phyloP scores from a whole-genome alignment of 192 early-diverging fungal genomes.

The Geranomyces michiganensis region DNA sequence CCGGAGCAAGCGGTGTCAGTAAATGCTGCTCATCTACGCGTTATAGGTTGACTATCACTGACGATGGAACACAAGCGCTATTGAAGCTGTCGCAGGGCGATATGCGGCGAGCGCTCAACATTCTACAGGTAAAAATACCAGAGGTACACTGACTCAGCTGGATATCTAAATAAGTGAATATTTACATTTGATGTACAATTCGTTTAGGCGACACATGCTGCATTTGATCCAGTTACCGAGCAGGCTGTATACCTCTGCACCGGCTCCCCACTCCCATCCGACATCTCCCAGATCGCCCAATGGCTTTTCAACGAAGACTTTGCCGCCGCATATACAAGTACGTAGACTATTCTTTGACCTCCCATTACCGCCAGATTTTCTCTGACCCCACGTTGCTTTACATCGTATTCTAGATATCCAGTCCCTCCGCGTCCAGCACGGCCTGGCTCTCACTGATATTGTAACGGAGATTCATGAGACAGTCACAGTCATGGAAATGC shows the following conservation, averaged over 20 bases:
- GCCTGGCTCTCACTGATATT: slow-evolving; percentile 90
- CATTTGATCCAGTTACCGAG: slow-evolving; percentile 74
- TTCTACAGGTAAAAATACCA: slow-evolving; percentile 86
- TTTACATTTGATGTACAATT: background rate
- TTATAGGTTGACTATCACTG: slow-evolving; percentile 73
- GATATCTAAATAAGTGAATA: no score
- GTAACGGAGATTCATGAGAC: slow-evolving; percentile 75
- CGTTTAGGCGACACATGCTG: slow-evolving; percentile 79
- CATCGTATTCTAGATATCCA: slow-evolving; percentile 64
- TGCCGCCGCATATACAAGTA: slow-evolving; percentile 61
- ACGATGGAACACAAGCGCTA: slow-evolving; percentile 79
- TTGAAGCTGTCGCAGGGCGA: slow-evolving; percentile 88
- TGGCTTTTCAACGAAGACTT: slow-evolving; percentile 89
- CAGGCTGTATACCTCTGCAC: slow-evolving; percentile 90
- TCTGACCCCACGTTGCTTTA: slow-evolving; percentile 1
- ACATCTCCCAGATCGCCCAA: slow-evolving; percentile 73
- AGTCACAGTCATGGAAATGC: slow-evolving; percentile 73
- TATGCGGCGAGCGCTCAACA: slow-evolving; percentile 95
- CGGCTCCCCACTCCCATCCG: slow-evolving; percentile 83
- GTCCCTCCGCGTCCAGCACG: slow-evolving; percentile 77
- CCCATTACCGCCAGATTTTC: background rate
- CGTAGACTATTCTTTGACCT: background rate
- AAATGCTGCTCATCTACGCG: background rate
- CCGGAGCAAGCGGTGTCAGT: background rate
- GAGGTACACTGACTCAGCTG: background rate